phyloP scores from a whole-genome alignment of 139 green algal species.

The Closterium sp. region DNA sequence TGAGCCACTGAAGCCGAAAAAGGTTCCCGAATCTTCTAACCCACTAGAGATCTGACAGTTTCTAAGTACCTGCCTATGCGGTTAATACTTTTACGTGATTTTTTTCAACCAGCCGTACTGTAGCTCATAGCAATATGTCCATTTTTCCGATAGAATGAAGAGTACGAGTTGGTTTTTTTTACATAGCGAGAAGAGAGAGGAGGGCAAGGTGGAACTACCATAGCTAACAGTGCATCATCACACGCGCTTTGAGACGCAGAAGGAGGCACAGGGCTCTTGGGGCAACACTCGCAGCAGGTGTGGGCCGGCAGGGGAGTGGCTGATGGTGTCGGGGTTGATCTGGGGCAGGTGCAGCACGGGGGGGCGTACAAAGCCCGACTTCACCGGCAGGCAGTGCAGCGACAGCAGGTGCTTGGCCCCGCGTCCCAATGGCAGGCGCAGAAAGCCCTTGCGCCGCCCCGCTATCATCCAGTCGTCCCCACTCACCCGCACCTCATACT shows the following conservation, averaged over 20 bases:
- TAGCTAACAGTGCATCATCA: neutral
- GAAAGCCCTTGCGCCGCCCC: constrained; percentile 22
- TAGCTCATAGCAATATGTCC: too few relatives aligned
- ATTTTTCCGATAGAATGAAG: too few relatives aligned
- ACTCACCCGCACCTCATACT: constrained; percentile 35
- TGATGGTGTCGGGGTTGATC: neutral
- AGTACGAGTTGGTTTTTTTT: too few relatives aligned
- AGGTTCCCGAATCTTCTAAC: too few relatives aligned
- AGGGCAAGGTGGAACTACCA: neutral
- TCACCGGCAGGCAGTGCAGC: constrained; percentile 16
- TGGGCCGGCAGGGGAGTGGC: constrained; percentile 25
- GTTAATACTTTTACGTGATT: too few relatives aligned
- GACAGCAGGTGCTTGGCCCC: neutral
- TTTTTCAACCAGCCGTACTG: too few relatives aligned
- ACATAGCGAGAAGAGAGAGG: neutral
- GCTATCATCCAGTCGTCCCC: constrained; percentile 38
- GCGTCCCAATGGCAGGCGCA: neutral
- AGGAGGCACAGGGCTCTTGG: constrained; percentile 6
- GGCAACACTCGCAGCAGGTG: constrained; percentile 39
- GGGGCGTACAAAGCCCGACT: constrained; percentile 17
- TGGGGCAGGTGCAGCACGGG: constrained; percentile 29
- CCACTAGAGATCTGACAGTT: too few relatives aligned
- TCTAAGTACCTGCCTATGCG: too few relatives aligned
- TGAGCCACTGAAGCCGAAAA: too few relatives aligned
- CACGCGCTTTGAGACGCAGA: constrained; percentile 29